Evolutionary conservation across 768 basidiomycete genomes (phyloP).

Genomic region (Podaxis sp.): DNA sequence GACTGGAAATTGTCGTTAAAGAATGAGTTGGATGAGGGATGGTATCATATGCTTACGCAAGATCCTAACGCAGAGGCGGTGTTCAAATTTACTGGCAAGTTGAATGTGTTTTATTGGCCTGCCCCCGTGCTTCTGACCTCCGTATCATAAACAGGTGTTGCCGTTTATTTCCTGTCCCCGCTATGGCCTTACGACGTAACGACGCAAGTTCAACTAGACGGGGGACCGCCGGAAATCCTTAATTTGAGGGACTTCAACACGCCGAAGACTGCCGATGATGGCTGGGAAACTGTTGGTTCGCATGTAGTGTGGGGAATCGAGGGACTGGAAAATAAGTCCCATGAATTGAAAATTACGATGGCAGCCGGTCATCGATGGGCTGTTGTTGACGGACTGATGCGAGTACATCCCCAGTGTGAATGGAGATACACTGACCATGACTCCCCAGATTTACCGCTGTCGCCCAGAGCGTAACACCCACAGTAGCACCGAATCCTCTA

Average conservation of each 20-base stretch:
- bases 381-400: constrained; percentile 41
- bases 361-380: constrained; percentile 33
- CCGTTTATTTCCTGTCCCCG: constrained; percentile 35
- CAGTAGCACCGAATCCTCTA: not conserved
- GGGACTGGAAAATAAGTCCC: constrained; percentile 31
- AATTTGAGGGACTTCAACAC: constrained; percentile 23
- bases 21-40: not conserved
- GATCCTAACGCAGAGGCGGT: constrained; percentile 10
- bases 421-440: not conserved
- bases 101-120: not conserved
- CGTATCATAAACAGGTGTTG: constrained; percentile 26
- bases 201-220: constrained; percentile 30
- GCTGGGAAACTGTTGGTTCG: constrained; percentile 36
- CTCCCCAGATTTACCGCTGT: not conserved
- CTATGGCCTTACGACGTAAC: constrained; percentile 37
- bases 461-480: not conserved
- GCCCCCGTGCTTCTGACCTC: not conserved
- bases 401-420: constrained; percentile 15
- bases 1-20: not conserved
- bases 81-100: constrained; percentile 13
- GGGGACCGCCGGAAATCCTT: constrained; percentile 21
- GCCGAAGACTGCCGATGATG: constrained; percentile 18
- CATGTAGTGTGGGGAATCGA: constrained; percentile 34
- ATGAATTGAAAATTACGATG: constrained; percentile 36
- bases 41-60: not conserved